Evolutionary conservation across 2,329 filamentous ascomycete genomes (phyloP), one percentile per base, ranked within the genome.

Genomic region (Penicillium sp.): DNA sequence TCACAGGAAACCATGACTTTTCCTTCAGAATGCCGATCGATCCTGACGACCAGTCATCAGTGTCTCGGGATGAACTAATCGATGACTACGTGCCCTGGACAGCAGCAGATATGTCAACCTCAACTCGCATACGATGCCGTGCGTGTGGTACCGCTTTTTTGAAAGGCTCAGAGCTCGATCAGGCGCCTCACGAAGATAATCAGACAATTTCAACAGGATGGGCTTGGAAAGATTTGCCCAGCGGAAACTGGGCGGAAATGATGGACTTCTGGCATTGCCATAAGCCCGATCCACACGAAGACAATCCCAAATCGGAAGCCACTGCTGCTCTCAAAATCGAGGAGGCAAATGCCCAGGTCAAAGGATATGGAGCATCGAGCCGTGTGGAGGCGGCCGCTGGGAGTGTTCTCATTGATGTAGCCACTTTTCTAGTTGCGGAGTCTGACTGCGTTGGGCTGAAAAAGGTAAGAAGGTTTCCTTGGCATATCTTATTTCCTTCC

Each of bases 261-360:
- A 98, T 98, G 92, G 93, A 98, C 62, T 94, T 98, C 52, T 98
- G 92, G 92, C 93, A 98, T 64, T 98, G 92, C 57, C 92, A 98
- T 64, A 96, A 96, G 64, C 92, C 93, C 1, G 69, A 75, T 44
- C 52, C 71, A 16, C 65, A 74, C 18, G 53, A 60, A 8, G 62
- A 70, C 31, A 57, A 62, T 9, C 64, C 70, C 28, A 51, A 71
- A 35, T 59, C 71, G 8, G 53, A 58, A n/a, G 60, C 69, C 33
- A 54, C 54, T 5, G 45, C 59, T 27, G 48, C 56, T 22, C 49
- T 48, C 2, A 36, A 44, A 30, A 42, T 60, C 23, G 57, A 74
- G 14, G 66, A 74, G n/a, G 62, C 65, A 30, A 69, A 78, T 11
- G 70, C 75, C 6, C 48, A 57, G 22, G 67, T 72, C 8, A 84